Conservation (phyloP, 345 rosid species). For the Litchi chinensis region DNA sequence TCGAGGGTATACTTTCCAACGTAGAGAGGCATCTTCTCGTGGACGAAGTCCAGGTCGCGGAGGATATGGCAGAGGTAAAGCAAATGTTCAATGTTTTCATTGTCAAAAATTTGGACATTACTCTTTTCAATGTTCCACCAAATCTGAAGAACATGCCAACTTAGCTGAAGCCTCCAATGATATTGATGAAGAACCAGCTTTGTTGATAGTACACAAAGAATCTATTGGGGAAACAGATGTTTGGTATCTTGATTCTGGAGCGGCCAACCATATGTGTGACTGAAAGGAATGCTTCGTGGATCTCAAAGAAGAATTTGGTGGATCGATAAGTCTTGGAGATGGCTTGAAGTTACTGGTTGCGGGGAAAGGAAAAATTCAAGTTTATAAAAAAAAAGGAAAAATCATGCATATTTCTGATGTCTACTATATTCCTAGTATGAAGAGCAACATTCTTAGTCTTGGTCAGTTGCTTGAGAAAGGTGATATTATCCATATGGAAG, state of each 20-base stretch:
- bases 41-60: not conserved
- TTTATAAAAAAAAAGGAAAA: not conserved
- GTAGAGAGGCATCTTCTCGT: not conserved
- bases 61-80: not conserved
- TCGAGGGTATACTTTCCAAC: not conserved
- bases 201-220: not conserved
- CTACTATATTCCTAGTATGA: not conserved
- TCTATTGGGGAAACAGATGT: not conserved
- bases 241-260: not conserved
- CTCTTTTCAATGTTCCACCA: not conserved
- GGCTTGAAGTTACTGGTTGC: not conserved
- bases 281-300: not conserved
- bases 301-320: not conserved
- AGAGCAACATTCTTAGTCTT: not conserved
- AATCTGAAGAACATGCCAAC: not conserved
- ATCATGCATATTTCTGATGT: not conserved
- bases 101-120: not conserved
- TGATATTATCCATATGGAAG: not conserved
- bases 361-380: not conserved
- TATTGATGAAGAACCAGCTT: not conserved
- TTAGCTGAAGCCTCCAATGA: not conserved
- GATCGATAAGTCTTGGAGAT: not conserved
- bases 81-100: not conserved
- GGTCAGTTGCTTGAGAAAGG: not conserved
- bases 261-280: not conserved